Percentiles rank a stretch among this genome's conserved stretches.
phyloP scores from a whole-genome alignment of 306 rosid species.

The Cucurbita moschata region DNA sequence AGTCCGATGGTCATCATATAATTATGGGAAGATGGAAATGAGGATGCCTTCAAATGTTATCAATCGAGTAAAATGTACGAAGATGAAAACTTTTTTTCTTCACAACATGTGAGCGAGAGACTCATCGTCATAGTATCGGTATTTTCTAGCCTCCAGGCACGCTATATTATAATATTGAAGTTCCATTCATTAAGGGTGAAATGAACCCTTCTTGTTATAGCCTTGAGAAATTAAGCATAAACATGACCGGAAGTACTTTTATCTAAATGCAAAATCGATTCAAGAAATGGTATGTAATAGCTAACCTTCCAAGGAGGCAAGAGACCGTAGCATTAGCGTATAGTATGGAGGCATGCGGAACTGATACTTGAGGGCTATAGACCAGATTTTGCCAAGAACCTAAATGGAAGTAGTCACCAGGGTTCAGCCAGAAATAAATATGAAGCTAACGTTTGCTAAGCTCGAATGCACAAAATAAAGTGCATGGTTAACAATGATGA shows the following conservation, averaged over 20 bases:
- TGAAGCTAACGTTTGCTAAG: neutral
- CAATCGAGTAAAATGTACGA: neutral
- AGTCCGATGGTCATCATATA: neutral
- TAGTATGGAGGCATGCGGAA: constrained; percentile 97
- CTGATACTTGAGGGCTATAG: constrained; percentile 70
- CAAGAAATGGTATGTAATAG: neutral
- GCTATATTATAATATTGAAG: neutral
- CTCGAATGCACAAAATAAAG: neutral
- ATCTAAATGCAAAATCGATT: neutral
- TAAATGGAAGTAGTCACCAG: constrained; percentile 21
- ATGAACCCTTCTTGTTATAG: neutral
- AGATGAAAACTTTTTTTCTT: no score
- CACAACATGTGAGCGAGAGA: no score
- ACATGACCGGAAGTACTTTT: neutral
- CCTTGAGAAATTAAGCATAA: neutral
- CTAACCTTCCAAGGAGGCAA: constrained; percentile 89
- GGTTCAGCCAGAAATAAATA: constrained; percentile 2
- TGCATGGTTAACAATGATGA: neutral
- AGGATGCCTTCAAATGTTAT: neutral
- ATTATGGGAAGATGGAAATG: neutral
- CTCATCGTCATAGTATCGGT: no score
- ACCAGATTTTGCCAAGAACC: constrained; percentile 93
- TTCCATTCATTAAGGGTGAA: neutral
- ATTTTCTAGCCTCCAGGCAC: no score
- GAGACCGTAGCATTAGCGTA: constrained; percentile 75